These are phyloP conservation scores for Ophiostoma montium DNA, from an alignment of 2,329 filamentous ascomycete species.

Conservation along the genomic window DNA sequence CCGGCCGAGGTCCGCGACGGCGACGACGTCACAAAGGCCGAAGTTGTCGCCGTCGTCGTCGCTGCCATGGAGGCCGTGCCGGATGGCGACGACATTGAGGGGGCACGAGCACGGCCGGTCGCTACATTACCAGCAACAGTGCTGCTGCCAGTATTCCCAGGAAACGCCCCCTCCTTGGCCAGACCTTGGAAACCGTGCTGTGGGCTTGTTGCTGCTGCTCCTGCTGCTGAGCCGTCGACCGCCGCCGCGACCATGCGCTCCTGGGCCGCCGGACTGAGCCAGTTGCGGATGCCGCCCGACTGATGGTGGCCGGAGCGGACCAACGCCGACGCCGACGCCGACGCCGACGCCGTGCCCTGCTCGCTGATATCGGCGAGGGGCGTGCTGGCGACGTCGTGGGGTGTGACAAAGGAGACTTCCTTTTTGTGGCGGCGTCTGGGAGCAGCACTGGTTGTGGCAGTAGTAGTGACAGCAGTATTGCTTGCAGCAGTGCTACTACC, in stretches of 20 bases:
- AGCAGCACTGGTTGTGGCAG: too few species aligned
- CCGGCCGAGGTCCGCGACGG: background rate
- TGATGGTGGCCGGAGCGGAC: constrained; percentile 20
- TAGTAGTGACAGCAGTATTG: too few species aligned
- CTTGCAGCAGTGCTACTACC: too few species aligned
- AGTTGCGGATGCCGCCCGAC: constrained; percentile 8
- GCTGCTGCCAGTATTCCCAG: background rate
- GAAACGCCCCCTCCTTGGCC: constrained; percentile 34
- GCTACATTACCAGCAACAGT: background rate
- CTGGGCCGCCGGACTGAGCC: constrained; percentile 5
- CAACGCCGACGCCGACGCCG: too few species aligned
- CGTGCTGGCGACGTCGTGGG: constrained; percentile 25
- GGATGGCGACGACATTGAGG: background rate
- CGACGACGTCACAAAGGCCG: constrained; percentile 7
- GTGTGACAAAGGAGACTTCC: constrained; percentile 55
- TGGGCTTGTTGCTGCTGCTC: background rate
- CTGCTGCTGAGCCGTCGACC: constrained; percentile 10
- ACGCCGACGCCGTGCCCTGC: constrained; percentile 22
- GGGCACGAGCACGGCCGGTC: background rate
- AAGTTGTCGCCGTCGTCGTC: constrained; percentile 7
- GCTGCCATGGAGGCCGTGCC: constrained; percentile 7
- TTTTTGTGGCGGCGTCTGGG: constrained; percentile 46
- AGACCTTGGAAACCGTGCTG: constrained; percentile 29
- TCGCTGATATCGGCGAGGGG: constrained; percentile 10
- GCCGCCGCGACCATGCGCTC: constrained; percentile 15